Evolutionary conservation across 192 early-diverging fungal species (phyloP).

Genomic region (Coemansia sp.): DNA sequence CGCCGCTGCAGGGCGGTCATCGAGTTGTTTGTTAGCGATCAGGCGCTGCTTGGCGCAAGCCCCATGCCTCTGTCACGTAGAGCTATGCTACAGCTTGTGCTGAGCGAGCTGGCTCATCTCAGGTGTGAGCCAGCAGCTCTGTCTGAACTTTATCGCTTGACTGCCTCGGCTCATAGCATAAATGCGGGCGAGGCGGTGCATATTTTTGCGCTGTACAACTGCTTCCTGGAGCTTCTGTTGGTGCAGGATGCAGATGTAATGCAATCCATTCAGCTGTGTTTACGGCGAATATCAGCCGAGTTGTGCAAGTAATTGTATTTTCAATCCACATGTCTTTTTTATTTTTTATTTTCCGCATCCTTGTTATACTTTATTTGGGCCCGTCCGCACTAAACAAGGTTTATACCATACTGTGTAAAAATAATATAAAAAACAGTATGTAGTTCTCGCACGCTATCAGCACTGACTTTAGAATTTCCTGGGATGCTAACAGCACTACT

Average conservation of each 20-base stretch:
- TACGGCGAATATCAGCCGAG: conserved; percentile 25
- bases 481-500: neutral
- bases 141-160: neutral
- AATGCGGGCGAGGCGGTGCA: conserved; percentile 15
- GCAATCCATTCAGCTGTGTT: conserved; percentile 26
- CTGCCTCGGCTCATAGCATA: conserved; percentile 1
- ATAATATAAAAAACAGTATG: neutral
- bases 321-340: neutral
- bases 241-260: conserved; percentile 14
- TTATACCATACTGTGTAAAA: neutral
- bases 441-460: neutral
- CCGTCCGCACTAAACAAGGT: neutral
- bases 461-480: neutral
- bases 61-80: conserved; percentile 31
- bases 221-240: conserved; percentile 30
- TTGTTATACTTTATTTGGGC: neutral
- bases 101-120: conserved; percentile 28
- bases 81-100: conserved; percentile 29
- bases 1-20: conserved; percentile 23
- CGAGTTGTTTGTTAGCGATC: conserved; percentile 24
- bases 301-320: conserved; percentile 19
- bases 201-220: conserved; percentile 33
- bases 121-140: conserved; percentile 22
- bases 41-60: conserved; percentile 25
- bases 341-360: conserved; percentile 7